phyloP scores from a whole-genome alignment of 2,329 filamentous ascomycete species.

The Colletotrichum theobromicola region DNA sequence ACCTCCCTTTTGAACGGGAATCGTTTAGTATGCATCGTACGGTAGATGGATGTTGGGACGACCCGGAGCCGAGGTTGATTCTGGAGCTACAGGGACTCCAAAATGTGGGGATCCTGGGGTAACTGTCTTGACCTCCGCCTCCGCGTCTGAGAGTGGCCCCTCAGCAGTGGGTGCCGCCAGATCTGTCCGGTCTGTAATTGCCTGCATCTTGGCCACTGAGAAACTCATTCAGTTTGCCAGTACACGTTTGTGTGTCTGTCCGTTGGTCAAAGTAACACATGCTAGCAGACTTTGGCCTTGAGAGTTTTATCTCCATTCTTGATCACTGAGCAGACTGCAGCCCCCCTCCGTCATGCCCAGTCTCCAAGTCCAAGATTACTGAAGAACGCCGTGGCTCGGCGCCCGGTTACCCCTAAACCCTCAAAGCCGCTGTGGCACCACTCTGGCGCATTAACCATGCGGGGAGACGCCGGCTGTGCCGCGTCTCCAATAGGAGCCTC shows the following conservation, averaged over 20 bases:
- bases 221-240: neutral
- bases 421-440: conserved; percentile 3
- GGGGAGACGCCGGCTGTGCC: neutral
- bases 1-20: conserved; percentile 13
- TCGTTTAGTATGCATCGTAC: conserved; percentile 7
- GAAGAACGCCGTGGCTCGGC: neutral
- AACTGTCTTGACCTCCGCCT: conserved; percentile 17
- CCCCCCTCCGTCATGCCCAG: neutral
- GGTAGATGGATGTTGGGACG: conserved; percentile 2
- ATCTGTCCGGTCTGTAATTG: neutral
- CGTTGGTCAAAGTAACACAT: neutral
- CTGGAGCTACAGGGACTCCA: conserved; percentile 14
- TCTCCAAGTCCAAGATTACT: neutral
- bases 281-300: accelerated
- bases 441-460: neutral
- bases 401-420: neutral
- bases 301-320: neutral
- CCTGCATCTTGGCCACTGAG: neutral
- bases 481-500: conserved; percentile 1
- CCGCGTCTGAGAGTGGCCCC: conserved; percentile 6
- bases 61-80: conserved; percentile 20
- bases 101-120: conserved; percentile 22
- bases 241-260: neutral
- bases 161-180: neutral
- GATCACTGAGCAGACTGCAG: neutral